Percentiles rank a stretch among this genome's conserved stretches.
These are phyloP conservation scores for Boletus patriciae DNA, from an alignment of 768 basidiomycete species.

Conservation along the genomic window DNA sequence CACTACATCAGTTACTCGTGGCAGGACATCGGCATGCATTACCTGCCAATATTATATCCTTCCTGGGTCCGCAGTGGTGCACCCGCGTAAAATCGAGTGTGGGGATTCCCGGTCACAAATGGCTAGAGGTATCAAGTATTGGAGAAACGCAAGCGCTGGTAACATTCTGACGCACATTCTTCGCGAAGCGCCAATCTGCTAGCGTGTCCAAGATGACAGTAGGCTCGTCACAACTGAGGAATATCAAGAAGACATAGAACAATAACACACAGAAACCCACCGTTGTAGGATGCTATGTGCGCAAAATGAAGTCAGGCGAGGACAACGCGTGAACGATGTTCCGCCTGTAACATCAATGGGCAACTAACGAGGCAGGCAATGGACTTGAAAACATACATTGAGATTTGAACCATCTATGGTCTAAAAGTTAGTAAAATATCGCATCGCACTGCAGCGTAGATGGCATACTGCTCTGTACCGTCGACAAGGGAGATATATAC, in stretches of 20 bases:
- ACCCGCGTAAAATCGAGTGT: slow-evolving; percentile 88
- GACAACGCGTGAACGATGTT: slow-evolving; percentile 41
- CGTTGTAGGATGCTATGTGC: slow-evolving; percentile 80
- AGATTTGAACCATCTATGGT: slow-evolving; percentile 80
- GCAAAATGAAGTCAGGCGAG: slow-evolving; percentile 72
- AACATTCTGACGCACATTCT: slow-evolving; percentile 56
- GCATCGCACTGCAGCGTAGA: slow-evolving; percentile 3
- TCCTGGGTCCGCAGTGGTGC: slow-evolving; percentile 87
- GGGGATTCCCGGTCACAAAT: slow-evolving; percentile 60
- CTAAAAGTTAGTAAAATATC: slow-evolving; percentile 9
- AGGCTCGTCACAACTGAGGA: slow-evolving; percentile 74
- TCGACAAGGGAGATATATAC: slow-evolving; percentile 85
- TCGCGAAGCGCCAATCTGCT: slow-evolving; percentile 85
- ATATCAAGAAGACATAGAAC: slow-evolving; percentile 3
- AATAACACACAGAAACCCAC: slow-evolving; percentile 35
- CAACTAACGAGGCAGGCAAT: neutral
- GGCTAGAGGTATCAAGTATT: slow-evolving; percentile 47
- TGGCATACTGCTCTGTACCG: slow-evolving; percentile 72
- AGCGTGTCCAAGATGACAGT: slow-evolving; percentile 78
- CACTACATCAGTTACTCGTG: slow-evolving; percentile 2
- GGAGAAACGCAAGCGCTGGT: neutral
- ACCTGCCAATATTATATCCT: slow-evolving; percentile 88
- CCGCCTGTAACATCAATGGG: slow-evolving; percentile 40
- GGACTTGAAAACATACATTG: slow-evolving; percentile 57
- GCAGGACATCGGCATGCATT: slow-evolving; percentile 26